These are phyloP conservation scores for Agaricus sinodeliciosus DNA, from an alignment of 768 basidiomycete genomes.

Conservation along the genomic window DNA sequence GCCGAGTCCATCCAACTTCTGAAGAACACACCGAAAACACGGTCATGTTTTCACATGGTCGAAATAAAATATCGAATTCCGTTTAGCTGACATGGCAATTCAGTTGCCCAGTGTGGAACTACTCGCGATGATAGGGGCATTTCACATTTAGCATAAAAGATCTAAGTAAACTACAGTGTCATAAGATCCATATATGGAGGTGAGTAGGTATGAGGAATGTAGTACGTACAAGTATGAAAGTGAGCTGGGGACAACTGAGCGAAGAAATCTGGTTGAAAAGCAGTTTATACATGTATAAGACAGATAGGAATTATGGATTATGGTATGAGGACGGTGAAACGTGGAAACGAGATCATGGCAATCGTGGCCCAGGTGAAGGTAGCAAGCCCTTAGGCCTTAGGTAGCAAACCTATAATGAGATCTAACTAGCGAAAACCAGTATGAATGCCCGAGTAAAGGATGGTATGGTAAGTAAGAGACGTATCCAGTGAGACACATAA, in stretches of 20 bases:
- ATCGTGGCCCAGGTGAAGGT: background rate
- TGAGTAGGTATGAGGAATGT: background rate
- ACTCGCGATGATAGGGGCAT: too few relatives aligned
- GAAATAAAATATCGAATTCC: too few relatives aligned
- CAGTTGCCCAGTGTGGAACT: too few relatives aligned
- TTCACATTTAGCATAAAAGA: background rate
- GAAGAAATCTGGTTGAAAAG: background rate
- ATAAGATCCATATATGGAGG: slow-evolving; percentile 2
- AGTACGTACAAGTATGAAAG: too few relatives aligned
- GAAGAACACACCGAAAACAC: too few relatives aligned
- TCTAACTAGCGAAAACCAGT: background rate
- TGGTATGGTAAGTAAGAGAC: too few relatives aligned
- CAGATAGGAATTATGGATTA: background rate
- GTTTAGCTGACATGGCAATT: too few relatives aligned
- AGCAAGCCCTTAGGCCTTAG: background rate
- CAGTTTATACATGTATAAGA: background rate
- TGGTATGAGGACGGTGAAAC: background rate
- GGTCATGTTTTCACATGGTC: too few relatives aligned
- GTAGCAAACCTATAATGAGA: background rate
- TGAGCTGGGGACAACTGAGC: background rate
- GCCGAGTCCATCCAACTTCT: too few relatives aligned
- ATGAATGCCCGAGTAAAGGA: background rate
- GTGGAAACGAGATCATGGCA: background rate
- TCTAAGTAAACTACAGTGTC: slow-evolving; percentile 5
- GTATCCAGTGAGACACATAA: background rate